Base-by-base conservation (phyloP, 75 land plant genomes). In the Isoetes taiwanensis region DNA sequence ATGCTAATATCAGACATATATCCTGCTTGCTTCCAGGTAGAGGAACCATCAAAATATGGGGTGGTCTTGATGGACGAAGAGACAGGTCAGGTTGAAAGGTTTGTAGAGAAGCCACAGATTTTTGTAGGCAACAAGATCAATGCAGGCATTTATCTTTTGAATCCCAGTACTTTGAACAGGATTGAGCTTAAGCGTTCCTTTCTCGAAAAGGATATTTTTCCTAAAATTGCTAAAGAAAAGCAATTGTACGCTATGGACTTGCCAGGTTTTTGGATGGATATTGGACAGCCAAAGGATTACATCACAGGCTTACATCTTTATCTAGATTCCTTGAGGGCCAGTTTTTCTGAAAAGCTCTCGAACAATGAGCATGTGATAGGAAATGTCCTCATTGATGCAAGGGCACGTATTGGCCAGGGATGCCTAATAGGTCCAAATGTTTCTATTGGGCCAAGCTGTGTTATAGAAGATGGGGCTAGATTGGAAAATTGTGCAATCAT, bases 91-190 rank as follows among this genome's bases (percentile, higher is more conserved):
- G 50, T 46, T 6, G 21, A 46, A 23, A 6, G 50, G 16, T 46
- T 46, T n/a, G 50, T 46, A 23, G 50, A 46, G 50, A 46, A 46
- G 50, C 50, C 50, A 19, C 50, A 46, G 16, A 19, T 46, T 8
- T 46, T 46, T n/a, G 50, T 46, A 23, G 50, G 50, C 6, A 46
- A 46, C 50, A 46, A 46, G 50, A 46, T 46, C 6, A 46, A 46
- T 23, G 50, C 50, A 6, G 50, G 50, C 4, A 46, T 46, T 4
- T 46, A 46, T 16, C 50, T 46, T 8, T 23, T 46, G 12, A 46
- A n/a, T 23, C 50, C 50, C 25, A 5, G 16, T 6, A 46, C 50
- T 5, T 5, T 46, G 21, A 23, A 46, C 16, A 5, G 50, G 19
- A 46, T 46, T 23, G n/a, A 6, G 50, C 50, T 46, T n/a, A 19